Evolutionary conservation across 2,329 filamentous ascomycete genomes (phyloP).

Genomic region (Tolypocladium endophyticum): DNA sequence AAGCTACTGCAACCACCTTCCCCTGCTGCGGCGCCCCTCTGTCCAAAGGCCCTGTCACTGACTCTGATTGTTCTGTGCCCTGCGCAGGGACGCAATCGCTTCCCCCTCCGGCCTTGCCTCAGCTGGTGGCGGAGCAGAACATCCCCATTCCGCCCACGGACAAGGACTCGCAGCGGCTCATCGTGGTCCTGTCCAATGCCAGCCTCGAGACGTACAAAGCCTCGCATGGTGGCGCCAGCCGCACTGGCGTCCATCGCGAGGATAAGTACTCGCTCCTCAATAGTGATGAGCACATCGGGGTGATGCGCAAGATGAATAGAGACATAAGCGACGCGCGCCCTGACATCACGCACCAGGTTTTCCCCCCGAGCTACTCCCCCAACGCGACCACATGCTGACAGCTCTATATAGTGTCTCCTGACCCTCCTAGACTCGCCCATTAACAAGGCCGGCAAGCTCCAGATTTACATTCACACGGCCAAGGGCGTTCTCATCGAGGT

Average conservation of each 20-base stretch:
- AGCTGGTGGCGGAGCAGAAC: constrained; percentile 88
- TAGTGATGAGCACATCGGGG: constrained; percentile 97
- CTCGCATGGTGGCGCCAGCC: constrained; percentile 58
- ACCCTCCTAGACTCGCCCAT: constrained; percentile 95
- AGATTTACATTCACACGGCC: constrained; percentile 97
- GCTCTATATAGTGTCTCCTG: constrained; percentile 66
- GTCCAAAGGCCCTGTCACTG: background rate
- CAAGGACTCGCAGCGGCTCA: constrained; percentile 83
- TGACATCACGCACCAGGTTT: constrained; percentile 96
- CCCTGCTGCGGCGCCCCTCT: background rate
- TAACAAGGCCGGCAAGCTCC: constrained; percentile 95
- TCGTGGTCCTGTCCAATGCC: constrained; percentile 93
- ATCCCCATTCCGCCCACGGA: constrained; percentile 73
- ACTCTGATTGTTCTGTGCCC: background rate
- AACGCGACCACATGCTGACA: constrained; percentile 37
- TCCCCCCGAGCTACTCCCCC: constrained; percentile 10
- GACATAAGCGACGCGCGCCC: constrained; percentile 97
- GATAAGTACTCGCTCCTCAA: constrained; percentile 97
- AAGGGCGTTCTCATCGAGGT: constrained; percentile 97
- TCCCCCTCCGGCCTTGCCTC: constrained; percentile 80
- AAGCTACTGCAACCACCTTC: constrained; percentile 11
- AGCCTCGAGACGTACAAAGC: constrained; percentile 97
- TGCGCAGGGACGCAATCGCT: constrained; percentile 81
- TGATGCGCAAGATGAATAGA: constrained; percentile 99
- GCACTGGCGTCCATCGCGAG: constrained; percentile 58